Base-by-base conservation (phyloP, 352 stramenopile genomes). In the Phytophthora hibernalis region DNA sequence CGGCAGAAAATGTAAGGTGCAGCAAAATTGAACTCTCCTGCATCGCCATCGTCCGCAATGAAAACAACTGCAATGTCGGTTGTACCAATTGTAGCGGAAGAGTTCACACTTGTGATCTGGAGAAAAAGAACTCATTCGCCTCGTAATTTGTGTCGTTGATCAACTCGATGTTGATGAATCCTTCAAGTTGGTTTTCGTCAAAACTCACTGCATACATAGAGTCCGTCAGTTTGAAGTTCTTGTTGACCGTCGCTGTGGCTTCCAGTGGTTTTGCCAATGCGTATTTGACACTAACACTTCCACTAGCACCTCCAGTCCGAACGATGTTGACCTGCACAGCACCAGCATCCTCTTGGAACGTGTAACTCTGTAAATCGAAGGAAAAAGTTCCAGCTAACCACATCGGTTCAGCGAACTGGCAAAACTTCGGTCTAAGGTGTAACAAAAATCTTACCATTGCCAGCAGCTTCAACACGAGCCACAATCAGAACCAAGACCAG, bases 111-210 rank as follows among this genome's bases (percentile, higher is more conserved):
- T 16, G 66, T 71, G 16, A 92, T 75, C 28, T 89, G 71, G 2
- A 92, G 48, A 40, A 79, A 59, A 90, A 92, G 48, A 82, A 89
- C 56, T 90, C 79, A 20, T 82, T 87, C 9, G 77, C 65, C 40
- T 90, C 80, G 50, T 90, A 92, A 21, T 85, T 65, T 9, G 45
- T 37, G 38, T 90, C 83, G 48, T 91, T 85, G 53, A 91, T 80
- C 57, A 90, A 76, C 1, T 71, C 61, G 31, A 92, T 68, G 8
- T 58, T 61, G 37, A 92, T 80, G 11, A 65, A 74, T 0, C 72
- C 80, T 55, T 79, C 73, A 0, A 74, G 70, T 48, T 92, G 83
- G 12, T 71, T 70, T 21, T 85, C 74, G 2, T 44, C 65, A 54
- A 92, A 91, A 9, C 53, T 74, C n/a, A 90, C 56, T 61, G 75